phyloP scores from a whole-genome alignment of 208 protist species.

The Wallacemonas rigidus region DNA sequence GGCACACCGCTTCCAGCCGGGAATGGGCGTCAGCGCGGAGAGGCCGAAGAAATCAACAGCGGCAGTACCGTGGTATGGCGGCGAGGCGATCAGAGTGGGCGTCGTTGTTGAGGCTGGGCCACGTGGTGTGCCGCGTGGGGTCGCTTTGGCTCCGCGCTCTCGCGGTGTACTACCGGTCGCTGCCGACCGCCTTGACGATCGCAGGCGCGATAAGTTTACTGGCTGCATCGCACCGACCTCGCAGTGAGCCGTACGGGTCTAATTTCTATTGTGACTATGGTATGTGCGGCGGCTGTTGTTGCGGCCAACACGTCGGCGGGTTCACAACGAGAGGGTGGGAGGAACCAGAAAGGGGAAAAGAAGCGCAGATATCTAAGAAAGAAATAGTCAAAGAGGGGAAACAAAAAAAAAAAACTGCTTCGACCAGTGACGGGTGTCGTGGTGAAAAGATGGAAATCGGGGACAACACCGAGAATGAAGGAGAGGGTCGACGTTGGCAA shows the following conservation, averaged over 20 bases:
- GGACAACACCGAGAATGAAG: too few relatives aligned
- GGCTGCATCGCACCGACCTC: background rate
- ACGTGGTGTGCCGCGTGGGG: background rate
- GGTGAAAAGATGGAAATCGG: too few relatives aligned
- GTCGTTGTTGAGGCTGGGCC: background rate
- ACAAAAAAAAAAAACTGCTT: too few relatives aligned
- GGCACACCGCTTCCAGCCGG: constrained; percentile 15
- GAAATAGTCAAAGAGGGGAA: too few relatives aligned
- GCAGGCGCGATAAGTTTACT: background rate
- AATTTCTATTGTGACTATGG: too few relatives aligned
- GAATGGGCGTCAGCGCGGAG: constrained; percentile 4
- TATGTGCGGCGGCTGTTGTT: too few relatives aligned
- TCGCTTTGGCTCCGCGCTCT: background rate
- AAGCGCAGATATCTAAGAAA: background rate
- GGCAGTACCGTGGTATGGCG: constrained; percentile 4
- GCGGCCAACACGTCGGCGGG: background rate
- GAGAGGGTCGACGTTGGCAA: too few relatives aligned
- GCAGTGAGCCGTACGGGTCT: too few relatives aligned
- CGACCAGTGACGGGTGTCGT: too few relatives aligned
- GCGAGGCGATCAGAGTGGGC: background rate
- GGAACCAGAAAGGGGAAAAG: background rate
- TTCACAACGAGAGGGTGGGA: background rate
- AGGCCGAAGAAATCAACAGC: constrained; percentile 4
- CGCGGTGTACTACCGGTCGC: background rate
- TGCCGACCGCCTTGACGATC: background rate